Evolutionary conservation across 345 rosid genomes (phyloP).

Genomic region (Lepidium didymum): DNA sequence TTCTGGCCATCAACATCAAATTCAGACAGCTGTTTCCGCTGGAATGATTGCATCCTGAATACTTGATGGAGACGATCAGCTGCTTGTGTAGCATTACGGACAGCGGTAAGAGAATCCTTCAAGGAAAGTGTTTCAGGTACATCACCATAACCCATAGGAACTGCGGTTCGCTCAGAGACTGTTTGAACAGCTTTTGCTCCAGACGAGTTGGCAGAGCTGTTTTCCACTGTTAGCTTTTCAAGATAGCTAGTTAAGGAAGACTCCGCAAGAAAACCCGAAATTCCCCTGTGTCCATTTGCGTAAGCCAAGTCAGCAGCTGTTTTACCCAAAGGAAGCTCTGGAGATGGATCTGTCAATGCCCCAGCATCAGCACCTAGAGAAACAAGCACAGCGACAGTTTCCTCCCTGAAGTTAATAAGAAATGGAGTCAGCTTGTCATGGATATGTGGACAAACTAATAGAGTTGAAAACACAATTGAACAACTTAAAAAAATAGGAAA

Average conservation of each 20-base stretch:
- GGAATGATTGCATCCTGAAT: slow-evolving; percentile 83
- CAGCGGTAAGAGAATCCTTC: slow-evolving; percentile 83
- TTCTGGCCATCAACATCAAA: slow-evolving; percentile 35
- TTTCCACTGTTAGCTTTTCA: slow-evolving; percentile 52
- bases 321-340: slow-evolving; percentile 70
- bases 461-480: not conserved
- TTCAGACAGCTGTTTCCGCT: slow-evolving; percentile 47
- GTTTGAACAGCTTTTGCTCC: slow-evolving; percentile 51
- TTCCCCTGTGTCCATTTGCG: slow-evolving; percentile 79
- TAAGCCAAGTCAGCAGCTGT: slow-evolving; percentile 93
- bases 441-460: not conserved
- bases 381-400: slow-evolving; percentile 68
- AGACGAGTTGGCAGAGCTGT: slow-evolving; percentile 25
- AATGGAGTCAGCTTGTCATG: not conserved
- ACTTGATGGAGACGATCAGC: slow-evolving; percentile 78
- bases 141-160: slow-evolving; percentile 48
- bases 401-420: slow-evolving; percentile 52
- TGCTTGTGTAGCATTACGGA: slow-evolving; percentile 92
- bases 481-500: not conserved
- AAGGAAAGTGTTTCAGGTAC: slow-evolving; percentile 54
- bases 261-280: slow-evolving; percentile 90
- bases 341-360: slow-evolving; percentile 69
- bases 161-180: slow-evolving; percentile 55
- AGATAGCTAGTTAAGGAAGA: slow-evolving; percentile 69
- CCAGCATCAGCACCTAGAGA: slow-evolving; percentile 73